Base-by-base conservation (phyloP, 192 early-diverging fungal species). In the Backusella tuberculispora region DNA sequence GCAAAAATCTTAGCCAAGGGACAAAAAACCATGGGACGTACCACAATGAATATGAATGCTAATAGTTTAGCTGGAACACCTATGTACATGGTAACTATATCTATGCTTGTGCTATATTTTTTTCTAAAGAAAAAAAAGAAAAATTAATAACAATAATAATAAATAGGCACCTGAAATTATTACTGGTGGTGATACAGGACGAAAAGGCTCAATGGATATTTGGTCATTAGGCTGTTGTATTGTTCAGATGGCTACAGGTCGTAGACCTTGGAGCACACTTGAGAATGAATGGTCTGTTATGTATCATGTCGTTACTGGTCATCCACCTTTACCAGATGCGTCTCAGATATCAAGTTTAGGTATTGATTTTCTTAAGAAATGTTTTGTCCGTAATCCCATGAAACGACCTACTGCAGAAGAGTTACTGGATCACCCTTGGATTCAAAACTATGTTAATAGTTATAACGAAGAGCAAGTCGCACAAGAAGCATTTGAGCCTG, bases 201-300 rank as follows among this genome's bases (percentile, higher is more conserved):
- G 90, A 9, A 91, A 91, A 70, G 92, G 91, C 40, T 90, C 94
- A 29, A 94, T 94, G 88, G 96, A 98, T 74, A 95, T 98, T 37
- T 98, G 95, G 95, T 90, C 93, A 6, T 76, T 97, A 56, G 96
- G 94, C 13, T 98, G 96, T 75, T 95, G 94, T 75, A 85, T 98
- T 14, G 82, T 96, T 41, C 95, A 96, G 77, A 95, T 98, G 94
- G 85, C 94, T 3, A 96, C 95, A 0, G 96, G 96, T n/a, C 81
- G 87, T 41, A 90, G 90, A 66, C 95, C 96, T 2, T 97, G 96
- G 96, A 85, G 91, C 17, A 90, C 92, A 63, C 68, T 97, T 37
- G 96, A 97, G 72, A 97, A 97, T 74, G 93, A 97, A 81, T 97
- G 94, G 94, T 92, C 96, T 1, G 91, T 97, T 40, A 97, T 97